Evolutionary conservation across 164 flowering plant species (phyloP).

Genomic region (Hamamelis virginiana): DNA sequence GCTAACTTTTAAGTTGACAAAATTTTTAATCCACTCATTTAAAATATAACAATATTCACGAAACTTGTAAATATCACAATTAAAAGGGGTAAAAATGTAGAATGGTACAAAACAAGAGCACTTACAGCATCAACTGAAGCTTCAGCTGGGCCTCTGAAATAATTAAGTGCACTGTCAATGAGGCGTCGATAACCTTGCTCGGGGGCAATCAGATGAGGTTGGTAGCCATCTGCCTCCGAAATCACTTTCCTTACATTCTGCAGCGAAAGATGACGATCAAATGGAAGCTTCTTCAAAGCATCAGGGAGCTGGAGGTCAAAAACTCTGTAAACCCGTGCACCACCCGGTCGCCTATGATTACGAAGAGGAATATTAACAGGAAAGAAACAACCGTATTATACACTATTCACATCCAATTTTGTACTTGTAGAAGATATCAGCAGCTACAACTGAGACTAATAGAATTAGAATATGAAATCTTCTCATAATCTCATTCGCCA

Average conservation of each 20-base stretch:
- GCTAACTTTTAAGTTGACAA: too few relatives aligned
- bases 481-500: too few relatives aligned
- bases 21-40: too few relatives aligned
- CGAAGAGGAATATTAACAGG: background rate
- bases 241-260: constrained; percentile 47
- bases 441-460: too few relatives aligned
- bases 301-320: constrained; percentile 53
- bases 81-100: too few relatives aligned
- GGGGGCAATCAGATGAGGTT: constrained; percentile 50
- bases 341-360: constrained; percentile 43
- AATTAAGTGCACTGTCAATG: constrained; percentile 40
- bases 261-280: constrained; percentile 42
- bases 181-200: constrained; percentile 53
- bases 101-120: background rate
- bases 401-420: too few relatives aligned
- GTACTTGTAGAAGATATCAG: too few relatives aligned
- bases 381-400: too few relatives aligned
- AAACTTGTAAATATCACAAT: too few relatives aligned
- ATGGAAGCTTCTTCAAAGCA: constrained; percentile 42
- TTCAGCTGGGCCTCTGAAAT: constrained; percentile 50
- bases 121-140: constrained; percentile 57
- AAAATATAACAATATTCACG: too few relatives aligned
- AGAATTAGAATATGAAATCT: too few relatives aligned
- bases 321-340: constrained; percentile 43
- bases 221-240: constrained; percentile 55